Evolutionary conservation across 1,284 basidiomycete genomes (phyloP), one percentile per base, ranked within the genome.

Genomic region (Sporisorium reilianum): DNA sequence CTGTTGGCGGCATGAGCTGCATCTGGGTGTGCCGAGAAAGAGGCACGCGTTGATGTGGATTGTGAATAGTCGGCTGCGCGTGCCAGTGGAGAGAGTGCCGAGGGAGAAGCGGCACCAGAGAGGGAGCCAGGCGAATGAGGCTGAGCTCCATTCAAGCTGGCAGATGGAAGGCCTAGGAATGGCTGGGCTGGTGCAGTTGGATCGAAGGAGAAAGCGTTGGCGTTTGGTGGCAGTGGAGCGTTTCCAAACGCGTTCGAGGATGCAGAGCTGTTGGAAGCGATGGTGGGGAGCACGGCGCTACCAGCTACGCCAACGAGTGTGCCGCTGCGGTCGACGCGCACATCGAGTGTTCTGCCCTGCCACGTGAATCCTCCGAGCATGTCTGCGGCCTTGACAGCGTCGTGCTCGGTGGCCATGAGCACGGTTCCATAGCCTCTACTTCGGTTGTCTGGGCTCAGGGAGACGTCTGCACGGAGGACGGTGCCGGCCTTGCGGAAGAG

Each of bases 401-500:
- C 85, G 26, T 80, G 80, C 25, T 82, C 80, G 9, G 78, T 81
- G 22, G 82, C 79, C 71, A 84, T 75, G 30, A 84, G 77, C 10
- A 84, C 82, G 9, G 81, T 80, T 36, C 83, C 83, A 26, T 77
- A 69, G 23, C 79, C 80, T 41, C 80, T 60, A 28, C 68, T 76
- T 30, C 83, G 80, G 23, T 85, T 84, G 59, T 84, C 82, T 3
- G 81, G 73, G 10, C 80, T 82, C 6, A 86, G 60, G 3, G 84
- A 83, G 26, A 86, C 85, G 30, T 86, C 85, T 16, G 85, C 85
- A 10, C 85, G 76, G 3, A 86, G 77, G 10, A 86, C 85, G 5
- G 84, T 85, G n/a, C 85, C 85, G 8, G 85, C 82, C 20, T 84
- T 84, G 45, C 85, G 80, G 67, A 86, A 85, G 54, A 86, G 82